Base-by-base conservation (phyloP, 257 asterid species). In the Capsicum chinense region DNA sequence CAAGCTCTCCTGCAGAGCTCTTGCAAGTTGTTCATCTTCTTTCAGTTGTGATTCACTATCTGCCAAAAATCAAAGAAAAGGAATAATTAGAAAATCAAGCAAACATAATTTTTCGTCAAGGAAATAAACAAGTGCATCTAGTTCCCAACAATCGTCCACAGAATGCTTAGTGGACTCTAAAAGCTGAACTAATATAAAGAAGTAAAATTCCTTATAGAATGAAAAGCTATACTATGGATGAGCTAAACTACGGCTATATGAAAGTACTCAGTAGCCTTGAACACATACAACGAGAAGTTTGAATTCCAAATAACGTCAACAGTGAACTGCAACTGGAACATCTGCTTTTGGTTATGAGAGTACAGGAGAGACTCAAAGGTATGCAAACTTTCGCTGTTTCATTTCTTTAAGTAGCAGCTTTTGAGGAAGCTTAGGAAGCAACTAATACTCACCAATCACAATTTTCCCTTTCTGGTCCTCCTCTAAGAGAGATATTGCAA, bases 401-500 rank as follows among this genome's bases (percentile, higher is more conserved):
- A 54, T 78, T 52, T 78, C 63, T 7, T 78, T 26, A 64, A 64
- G 44, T 11, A 64, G 17, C 8, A 26, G 26, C 71, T 64, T 13
- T 56, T 56, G 59, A 56, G 59, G 59, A 56, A 13, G 59, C 71
- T 21, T 64, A 54, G 26, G 50, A 54, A 26, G 63, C 64, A 54
- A 78, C 50, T 54, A 78, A 57, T 42, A 85, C 95, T 86, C 86
- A 94, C 99, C 93, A 67, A 86, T 79, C 56, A 86, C 85, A 74
- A 88, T 67, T 85, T 88, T 90, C 64, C 90, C 93, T 90, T 85
- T 92, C 54, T 88, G 92, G 79, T 94, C 95, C 86, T 92, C 97
- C 83, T 94, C 97, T 64, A 92, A 88, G 85, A 91, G 94, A 78
- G 99, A 94, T 84, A 93, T 84, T 73, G 99, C 97, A 92, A 95